A percentile compares a stretch with the other conserved stretches of the same genome.
Evolutionary conservation across 2,329 filamentous ascomycete genomes (phyloP).

Genomic region (Epichloe scottii): DNA sequence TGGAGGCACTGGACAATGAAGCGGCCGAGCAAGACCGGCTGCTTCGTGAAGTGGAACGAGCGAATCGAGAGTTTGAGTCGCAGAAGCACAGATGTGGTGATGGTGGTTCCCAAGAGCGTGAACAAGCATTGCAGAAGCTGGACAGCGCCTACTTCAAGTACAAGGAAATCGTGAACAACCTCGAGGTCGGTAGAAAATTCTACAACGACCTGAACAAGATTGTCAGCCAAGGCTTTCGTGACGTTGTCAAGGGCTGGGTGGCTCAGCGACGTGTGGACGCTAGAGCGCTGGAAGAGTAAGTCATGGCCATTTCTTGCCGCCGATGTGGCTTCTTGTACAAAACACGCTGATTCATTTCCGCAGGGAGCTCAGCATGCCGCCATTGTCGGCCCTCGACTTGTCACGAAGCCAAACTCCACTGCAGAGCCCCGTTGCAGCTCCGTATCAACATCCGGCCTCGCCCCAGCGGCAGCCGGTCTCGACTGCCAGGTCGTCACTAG

Average conservation of each 20-base stretch:
- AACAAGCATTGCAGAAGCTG: constrained; percentile 73
- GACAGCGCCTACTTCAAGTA: constrained; percentile 93
- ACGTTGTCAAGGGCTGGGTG: constrained; percentile 64
- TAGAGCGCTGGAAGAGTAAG: constrained; percentile 62
- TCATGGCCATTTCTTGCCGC: constrained; percentile 5
- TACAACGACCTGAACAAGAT: constrained; percentile 93
- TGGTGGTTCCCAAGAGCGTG: constrained; percentile 56
- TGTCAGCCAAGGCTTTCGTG: constrained; percentile 65
- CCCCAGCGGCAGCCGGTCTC: constrained; percentile 10
- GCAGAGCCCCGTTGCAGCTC: constrained; percentile 5
- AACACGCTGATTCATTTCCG: background rate
- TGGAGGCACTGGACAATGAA: constrained; percentile 59
- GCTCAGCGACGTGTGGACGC: constrained; percentile 73
- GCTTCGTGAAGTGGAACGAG: constrained; percentile 54
- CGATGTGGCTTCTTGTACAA: background rate
- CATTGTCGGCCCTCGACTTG: constrained; percentile 31
- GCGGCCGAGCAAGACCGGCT: constrained; percentile 63
- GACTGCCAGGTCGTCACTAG: constrained; percentile 16
- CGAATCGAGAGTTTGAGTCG: constrained; percentile 65
- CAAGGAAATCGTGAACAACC: constrained; percentile 85
- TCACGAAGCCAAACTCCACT: constrained; percentile 15
- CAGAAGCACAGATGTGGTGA: constrained; percentile 55
- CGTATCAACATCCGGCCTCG: constrained; percentile 2
- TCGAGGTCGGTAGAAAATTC: constrained; percentile 86
- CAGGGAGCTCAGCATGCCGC: constrained; percentile 41